These are phyloP conservation scores for Chaetothyriales sp. DNA, from an alignment of 2,329 filamentous ascomycete species.

Conservation along the genomic window DNA sequence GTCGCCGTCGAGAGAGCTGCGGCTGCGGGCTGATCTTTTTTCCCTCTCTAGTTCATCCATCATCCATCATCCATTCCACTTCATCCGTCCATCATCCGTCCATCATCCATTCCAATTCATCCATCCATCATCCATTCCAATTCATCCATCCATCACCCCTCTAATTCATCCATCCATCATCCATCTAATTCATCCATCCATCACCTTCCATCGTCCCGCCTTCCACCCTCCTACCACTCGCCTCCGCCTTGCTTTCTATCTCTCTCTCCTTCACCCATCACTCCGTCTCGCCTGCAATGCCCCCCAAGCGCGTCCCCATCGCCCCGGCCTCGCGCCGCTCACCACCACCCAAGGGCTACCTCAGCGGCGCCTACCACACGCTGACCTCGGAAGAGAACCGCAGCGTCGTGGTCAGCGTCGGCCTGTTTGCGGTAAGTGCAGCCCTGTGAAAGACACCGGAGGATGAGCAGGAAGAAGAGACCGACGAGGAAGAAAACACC, in stretches of 20 bases:
- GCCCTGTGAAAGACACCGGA: neutral
- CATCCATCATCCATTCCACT: neutral
- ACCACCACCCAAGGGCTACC: conserved; percentile 38
- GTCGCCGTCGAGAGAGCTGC: too few species aligned
- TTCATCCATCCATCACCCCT: neutral
- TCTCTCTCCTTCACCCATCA: neutral
- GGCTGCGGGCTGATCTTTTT: too few species aligned
- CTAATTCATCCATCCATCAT: neutral
- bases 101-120: neutral
- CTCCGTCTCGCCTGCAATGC: conserved; percentile 35
- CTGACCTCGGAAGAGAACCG: conserved; percentile 56
- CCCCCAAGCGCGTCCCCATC: conserved; percentile 46
- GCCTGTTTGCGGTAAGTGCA: conserved; percentile 52
- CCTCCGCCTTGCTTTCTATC: too few species aligned
- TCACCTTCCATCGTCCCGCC: neutral
- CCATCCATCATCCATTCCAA: neutral
- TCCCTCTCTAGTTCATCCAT: too few species aligned
- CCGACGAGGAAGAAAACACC: too few species aligned
- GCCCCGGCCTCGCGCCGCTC: conserved; percentile 30
- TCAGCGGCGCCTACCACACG: conserved; percentile 47
- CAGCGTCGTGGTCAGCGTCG: conserved; percentile 53
- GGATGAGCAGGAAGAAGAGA: too few species aligned
- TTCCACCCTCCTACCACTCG: neutral
- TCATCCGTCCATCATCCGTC: neutral
- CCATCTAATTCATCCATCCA: neutral